Evolutionary conservation across 257 asterid species (phyloP).

Genomic region (Cruciata laevipes): DNA sequence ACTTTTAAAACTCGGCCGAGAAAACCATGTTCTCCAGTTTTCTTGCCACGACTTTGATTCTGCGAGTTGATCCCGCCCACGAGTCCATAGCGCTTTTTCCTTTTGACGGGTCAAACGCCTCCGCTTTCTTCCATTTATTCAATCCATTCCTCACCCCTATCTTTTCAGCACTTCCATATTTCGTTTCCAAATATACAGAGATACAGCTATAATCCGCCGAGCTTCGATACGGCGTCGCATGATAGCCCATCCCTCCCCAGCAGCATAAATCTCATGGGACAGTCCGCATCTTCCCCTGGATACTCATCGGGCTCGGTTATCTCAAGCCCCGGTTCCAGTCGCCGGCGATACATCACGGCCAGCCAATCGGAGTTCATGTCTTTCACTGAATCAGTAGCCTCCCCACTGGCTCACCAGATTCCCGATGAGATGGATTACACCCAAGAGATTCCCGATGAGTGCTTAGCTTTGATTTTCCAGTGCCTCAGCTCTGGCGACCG

Average conservation of each 20-base stretch:
- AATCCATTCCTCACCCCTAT: not conserved
- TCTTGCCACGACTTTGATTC: constrained; percentile 5
- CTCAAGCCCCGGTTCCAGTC: constrained; percentile 13
- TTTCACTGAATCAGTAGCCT: constrained; percentile 13
- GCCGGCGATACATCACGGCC: constrained; percentile 12
- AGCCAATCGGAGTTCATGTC: constrained; percentile 14
- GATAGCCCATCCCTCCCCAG: not conserved
- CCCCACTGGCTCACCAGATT: constrained; percentile 1
- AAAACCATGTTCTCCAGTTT: not conserved
- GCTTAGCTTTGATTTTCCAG: constrained; percentile 63
- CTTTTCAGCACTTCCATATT: not conserved
- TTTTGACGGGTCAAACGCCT: constrained; percentile 23
- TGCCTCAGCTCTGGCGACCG: constrained; percentile 65
- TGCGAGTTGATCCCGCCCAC: not conserved
- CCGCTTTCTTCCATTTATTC: not conserved
- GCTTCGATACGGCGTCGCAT: constrained; percentile 12
- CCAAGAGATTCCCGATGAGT: constrained; percentile 68
- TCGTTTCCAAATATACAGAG: not conserved
- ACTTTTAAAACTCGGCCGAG: no score
- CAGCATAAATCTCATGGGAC: constrained; percentile 20
- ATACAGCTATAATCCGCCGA: not conserved
- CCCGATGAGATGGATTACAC: constrained; percentile 32
- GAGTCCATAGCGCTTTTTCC: constrained; percentile 9
- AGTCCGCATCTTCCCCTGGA: constrained; percentile 26
- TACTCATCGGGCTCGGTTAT: constrained; percentile 16